phyloP scores from a whole-genome alignment of 257 asterid species.

The Primulina tabacum region DNA sequence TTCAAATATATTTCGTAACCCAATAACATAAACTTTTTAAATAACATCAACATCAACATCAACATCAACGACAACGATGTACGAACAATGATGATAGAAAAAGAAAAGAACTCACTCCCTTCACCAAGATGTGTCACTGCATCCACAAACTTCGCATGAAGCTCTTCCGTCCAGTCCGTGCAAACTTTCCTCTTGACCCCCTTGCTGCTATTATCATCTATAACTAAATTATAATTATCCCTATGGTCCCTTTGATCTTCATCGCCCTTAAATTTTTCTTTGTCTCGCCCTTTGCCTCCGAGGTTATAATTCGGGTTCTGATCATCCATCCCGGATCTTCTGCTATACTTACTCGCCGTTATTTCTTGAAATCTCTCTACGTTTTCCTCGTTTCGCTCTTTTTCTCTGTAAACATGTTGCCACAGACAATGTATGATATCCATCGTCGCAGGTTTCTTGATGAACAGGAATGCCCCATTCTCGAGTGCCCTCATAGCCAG shows the following conservation, averaged over 20 bases:
- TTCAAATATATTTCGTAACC: too few relatives aligned
- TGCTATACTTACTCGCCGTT: background rate
- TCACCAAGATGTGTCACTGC: conserved; percentile 42
- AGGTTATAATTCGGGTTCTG: background rate
- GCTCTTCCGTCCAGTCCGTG: conserved; percentile 42
- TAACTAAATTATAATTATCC: conserved; percentile 5
- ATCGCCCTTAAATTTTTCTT: background rate
- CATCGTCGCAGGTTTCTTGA: conserved; percentile 28
- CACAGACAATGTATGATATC: conserved; percentile 35
- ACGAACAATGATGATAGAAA: background rate
- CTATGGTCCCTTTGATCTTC: background rate
- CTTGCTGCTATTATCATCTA: background rate
- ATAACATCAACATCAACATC: too few relatives aligned
- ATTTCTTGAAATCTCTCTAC: background rate
- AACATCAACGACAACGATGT: too few relatives aligned
- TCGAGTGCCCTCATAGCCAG: conserved; percentile 33
- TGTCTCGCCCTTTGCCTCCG: conserved; percentile 7
- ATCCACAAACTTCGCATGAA: conserved; percentile 37
- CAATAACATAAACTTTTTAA: too few relatives aligned
- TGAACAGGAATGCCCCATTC: conserved; percentile 33
- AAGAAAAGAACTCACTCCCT: conserved; percentile 36
- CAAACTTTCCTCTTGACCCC: conserved; percentile 32
- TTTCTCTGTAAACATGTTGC: conserved; percentile 45
- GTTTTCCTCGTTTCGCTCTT: conserved; percentile 6
- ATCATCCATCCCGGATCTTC: background rate